Evolutionary conservation across 2,329 filamentous ascomycete species (phyloP).

Genomic region (Delphinella strobiligena): DNA sequence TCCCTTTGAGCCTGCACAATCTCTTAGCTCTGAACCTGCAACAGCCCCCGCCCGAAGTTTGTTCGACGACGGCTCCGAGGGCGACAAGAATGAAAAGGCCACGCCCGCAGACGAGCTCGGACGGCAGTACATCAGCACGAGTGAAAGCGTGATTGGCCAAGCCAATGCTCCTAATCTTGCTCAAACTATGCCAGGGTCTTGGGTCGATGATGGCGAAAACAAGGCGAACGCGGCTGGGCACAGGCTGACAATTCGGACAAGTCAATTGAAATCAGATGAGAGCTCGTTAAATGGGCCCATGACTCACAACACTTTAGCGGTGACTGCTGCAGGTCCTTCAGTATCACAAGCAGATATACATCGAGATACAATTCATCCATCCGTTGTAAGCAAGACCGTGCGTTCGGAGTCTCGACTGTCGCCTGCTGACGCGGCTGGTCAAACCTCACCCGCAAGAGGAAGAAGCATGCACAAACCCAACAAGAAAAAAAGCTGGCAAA

Average conservation of each 20-base stretch:
- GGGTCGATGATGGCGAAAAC: background rate
- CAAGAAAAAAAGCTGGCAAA: no score
- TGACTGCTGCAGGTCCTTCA: background rate
- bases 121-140: background rate
- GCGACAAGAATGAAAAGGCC: background rate
- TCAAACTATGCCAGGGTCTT: background rate
- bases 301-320: background rate
- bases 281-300: background rate
- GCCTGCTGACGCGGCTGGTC: no score
- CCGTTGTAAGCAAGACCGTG: no score
- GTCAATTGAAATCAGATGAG: background rate
- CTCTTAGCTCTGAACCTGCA: slow-evolving; percentile 26
- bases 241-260: background rate
- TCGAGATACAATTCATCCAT: no score
- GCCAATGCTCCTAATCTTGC: no score
- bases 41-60: slow-evolving; percentile 5
- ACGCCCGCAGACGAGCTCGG: background rate
- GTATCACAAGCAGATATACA: no score
- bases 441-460: no score
- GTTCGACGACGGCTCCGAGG: background rate
- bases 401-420: background rate
- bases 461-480: no score
- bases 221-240: background rate
- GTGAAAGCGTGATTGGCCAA: background rate
- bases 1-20: slow-evolving; percentile 21